Conservation (phyloP, 192 early-diverging fungal species). For the Coemansia sp. region DNA sequence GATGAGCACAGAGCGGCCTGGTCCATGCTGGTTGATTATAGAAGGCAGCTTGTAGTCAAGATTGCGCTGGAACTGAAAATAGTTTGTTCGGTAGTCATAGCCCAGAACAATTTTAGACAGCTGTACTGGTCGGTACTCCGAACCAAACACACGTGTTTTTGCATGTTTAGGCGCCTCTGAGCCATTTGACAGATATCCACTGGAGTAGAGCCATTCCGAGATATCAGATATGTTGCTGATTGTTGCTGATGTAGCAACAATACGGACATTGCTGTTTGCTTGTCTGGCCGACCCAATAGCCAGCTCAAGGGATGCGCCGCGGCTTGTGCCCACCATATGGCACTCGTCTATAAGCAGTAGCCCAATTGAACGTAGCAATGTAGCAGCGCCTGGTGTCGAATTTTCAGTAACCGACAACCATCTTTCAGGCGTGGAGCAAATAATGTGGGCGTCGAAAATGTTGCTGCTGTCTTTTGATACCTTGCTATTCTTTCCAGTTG, state of each 20-base stretch:
- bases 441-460: conserved; percentile 43
- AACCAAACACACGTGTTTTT: conserved; percentile 60
- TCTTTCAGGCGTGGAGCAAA: conserved; percentile 72
- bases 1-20: conserved; percentile 32
- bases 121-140: conserved; percentile 68
- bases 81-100: conserved; percentile 36
- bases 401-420: conserved; percentile 61
- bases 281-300: conserved; percentile 57
- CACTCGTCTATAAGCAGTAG: conserved; percentile 71
- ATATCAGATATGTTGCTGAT: conserved; percentile 70
- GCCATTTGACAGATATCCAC: conserved; percentile 1
- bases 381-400: conserved; percentile 11
- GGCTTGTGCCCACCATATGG: conserved; percentile 61
- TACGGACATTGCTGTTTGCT: conserved; percentile 30
- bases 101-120: conserved; percentile 59
- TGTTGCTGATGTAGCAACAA: conserved; percentile 70
- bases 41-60: conserved; percentile 57
- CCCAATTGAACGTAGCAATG: conserved; percentile 26
- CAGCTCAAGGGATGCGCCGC: conserved; percentile 68
- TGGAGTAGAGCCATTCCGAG: conserved; percentile 60
- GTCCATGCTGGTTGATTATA: conserved; percentile 36
- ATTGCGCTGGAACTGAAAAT: conserved; percentile 60
- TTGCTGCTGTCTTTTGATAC: no score
- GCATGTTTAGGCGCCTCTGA: conserved; percentile 12
- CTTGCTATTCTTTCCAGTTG: neutral